These are phyloP conservation scores for Yamadazyma paraphyllophila DNA, from an alignment of 805 yeast species.

Conservation along the genomic window DNA sequence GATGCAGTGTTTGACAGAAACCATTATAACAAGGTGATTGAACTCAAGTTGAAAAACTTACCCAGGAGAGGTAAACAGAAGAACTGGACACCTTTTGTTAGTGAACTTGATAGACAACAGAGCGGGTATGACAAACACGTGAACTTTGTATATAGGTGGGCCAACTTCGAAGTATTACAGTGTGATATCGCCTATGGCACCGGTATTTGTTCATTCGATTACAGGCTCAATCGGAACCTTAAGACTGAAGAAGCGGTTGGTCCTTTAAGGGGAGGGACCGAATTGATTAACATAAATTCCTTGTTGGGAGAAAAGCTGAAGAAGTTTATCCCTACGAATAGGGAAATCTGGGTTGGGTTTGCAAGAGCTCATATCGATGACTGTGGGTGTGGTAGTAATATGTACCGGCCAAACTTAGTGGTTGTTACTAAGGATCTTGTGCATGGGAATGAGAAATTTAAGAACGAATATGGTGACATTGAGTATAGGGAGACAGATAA, in stretches of 20 bases:
- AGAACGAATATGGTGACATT: slow-evolving; percentile 5
- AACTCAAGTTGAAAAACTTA: slow-evolving; percentile 16
- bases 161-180: slow-evolving; percentile 14
- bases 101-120: slow-evolving; percentile 19
- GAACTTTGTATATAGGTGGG: slow-evolving; percentile 34
- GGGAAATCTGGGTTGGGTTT: slow-evolving; percentile 40
- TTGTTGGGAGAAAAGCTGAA: slow-evolving; percentile 8
- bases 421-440: slow-evolving; percentile 18
- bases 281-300: slow-evolving; percentile 24
- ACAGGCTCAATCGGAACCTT: slow-evolving; percentile 9
- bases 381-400: slow-evolving; percentile 42
- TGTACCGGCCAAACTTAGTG: slow-evolving; percentile 41
- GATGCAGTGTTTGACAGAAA: slow-evolving; percentile 14
- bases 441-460: neutral
- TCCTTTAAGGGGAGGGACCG: slow-evolving; percentile 40
- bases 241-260: slow-evolving; percentile 21
- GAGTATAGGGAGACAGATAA: slow-evolving; percentile 4
- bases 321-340: slow-evolving; percentile 15
- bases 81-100: slow-evolving; percentile 43
- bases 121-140: slow-evolving; percentile 21
- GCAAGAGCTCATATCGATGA: slow-evolving; percentile 38
- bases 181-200: slow-evolving; percentile 18
- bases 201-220: slow-evolving; percentile 14
- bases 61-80: slow-evolving; percentile 21
- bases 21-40: slow-evolving; percentile 20